Conservation (phyloP, 163 green algal species). For the Scenedesmus sp. region DNA sequence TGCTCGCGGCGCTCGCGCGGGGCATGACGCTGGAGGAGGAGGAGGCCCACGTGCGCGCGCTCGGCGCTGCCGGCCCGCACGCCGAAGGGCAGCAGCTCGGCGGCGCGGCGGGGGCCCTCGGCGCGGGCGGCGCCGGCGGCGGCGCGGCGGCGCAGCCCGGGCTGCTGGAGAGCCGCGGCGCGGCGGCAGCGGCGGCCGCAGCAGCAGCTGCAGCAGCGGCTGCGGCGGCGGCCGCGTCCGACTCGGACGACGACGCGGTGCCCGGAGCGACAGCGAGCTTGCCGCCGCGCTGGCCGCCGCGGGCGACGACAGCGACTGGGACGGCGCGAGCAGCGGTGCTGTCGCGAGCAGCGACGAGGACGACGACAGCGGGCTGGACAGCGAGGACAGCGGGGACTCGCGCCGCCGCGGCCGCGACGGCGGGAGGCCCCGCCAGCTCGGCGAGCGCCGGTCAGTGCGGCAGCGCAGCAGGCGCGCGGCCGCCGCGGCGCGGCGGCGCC, state of each 20-base stretch:
- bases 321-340: background rate
- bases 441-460: background rate
- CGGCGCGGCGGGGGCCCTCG: background rate
- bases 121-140: background rate
- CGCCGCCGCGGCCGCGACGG: background rate
- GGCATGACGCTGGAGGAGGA: constrained; percentile 34
- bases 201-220: constrained; percentile 8
- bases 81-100: no score
- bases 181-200: constrained; percentile 7
- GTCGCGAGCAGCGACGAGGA: constrained; percentile 7
- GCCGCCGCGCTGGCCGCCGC: background rate
- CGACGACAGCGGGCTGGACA: constrained; percentile 7
- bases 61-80: constrained; percentile 16
- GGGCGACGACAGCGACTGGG: constrained; percentile 4
- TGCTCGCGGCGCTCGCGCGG: constrained; percentile 15
- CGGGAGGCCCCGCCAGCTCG: background rate
- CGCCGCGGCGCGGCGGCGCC: background rate
- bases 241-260: background rate
- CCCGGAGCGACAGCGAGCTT: no score
- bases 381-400: background rate
- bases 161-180: background rate
- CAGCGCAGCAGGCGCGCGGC: background rate
- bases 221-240: constrained; percentile 6
- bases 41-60: constrained; percentile 8
- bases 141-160: background rate